Conservation (phyloP, 148 eudicot species). For the Limonium bicolor region DNA sequence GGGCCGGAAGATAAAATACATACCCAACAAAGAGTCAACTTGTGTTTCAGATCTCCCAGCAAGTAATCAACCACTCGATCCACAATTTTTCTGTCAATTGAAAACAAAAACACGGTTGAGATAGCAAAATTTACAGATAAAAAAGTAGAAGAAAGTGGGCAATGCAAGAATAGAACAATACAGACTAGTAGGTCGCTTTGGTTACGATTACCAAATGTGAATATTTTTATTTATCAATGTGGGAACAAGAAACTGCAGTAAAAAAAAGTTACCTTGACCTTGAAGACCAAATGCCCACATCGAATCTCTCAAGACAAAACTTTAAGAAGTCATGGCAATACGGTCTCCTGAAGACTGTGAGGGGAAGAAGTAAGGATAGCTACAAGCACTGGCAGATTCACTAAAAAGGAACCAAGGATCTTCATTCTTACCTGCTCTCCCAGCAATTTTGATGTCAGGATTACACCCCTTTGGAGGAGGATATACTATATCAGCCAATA, state of each 20-base stretch:
- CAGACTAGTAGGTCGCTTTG: background rate
- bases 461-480: conserved; percentile 66
- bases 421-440: conserved; percentile 56
- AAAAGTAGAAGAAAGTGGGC: background rate
- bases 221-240: no score
- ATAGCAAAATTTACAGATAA: background rate
- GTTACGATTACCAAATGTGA: background rate
- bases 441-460: conserved; percentile 45
- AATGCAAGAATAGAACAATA: background rate
- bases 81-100: conserved; percentile 46
- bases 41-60: conserved; percentile 57
- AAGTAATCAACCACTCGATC: conserved; percentile 62
- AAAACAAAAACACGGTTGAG: background rate
- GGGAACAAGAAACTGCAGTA: no score
- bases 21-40: conserved; percentile 83
- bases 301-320: conserved; percentile 79
- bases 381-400: background rate
- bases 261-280: conserved; percentile 43
- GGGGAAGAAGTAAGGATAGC: background rate
- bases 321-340: conserved; percentile 57
- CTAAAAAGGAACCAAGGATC: background rate
- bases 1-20: conserved; percentile 6
- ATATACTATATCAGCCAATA: conserved; percentile 66
- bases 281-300: conserved; percentile 89
- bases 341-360: conserved; percentile 75